phyloP scores from a whole-genome alignment of 176 grass and related monocot genomes.

The Canna indica region DNA sequence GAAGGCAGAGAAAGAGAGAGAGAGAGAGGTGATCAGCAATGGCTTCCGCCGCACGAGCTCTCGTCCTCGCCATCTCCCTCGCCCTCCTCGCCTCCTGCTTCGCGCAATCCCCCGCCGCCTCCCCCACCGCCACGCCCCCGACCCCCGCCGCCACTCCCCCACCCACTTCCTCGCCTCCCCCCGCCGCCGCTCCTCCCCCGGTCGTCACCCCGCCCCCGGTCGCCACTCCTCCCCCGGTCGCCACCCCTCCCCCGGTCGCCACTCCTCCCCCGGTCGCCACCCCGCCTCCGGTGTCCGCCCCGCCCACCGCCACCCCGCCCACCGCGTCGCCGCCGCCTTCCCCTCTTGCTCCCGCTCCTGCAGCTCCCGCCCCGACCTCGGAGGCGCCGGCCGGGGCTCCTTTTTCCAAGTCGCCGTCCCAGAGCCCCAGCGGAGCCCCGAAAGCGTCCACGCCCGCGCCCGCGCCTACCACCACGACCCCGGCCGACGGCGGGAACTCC shows the following conservation, averaged over 20 bases:
- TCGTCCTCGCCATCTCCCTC: constrained; percentile 25
- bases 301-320: neutral
- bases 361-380: neutral
- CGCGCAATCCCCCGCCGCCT: constrained; percentile 18
- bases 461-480: constrained; percentile 3
- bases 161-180: neutral
- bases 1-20: neutral
- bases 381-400: constrained; percentile 14
- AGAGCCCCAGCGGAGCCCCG: neutral
- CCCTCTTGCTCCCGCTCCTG: neutral
- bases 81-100: constrained; percentile 24
- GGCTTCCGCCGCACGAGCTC: constrained; percentile 20
- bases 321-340: neutral
- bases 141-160: neutral
- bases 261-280: neutral
- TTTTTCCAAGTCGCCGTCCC: neutral
- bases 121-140: neutral
- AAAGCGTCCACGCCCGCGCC: constrained; percentile 2
- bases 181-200: neutral
- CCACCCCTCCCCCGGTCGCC: neutral
- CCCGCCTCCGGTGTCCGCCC: neutral
- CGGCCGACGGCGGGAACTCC: constrained; percentile 12
- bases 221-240: neutral
- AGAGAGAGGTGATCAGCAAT: neutral
- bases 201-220: neutral